These are phyloP conservation scores for Leptodontidium sp. DNA, from an alignment of 2,329 filamentous ascomycete species.

Conservation along the genomic window DNA sequence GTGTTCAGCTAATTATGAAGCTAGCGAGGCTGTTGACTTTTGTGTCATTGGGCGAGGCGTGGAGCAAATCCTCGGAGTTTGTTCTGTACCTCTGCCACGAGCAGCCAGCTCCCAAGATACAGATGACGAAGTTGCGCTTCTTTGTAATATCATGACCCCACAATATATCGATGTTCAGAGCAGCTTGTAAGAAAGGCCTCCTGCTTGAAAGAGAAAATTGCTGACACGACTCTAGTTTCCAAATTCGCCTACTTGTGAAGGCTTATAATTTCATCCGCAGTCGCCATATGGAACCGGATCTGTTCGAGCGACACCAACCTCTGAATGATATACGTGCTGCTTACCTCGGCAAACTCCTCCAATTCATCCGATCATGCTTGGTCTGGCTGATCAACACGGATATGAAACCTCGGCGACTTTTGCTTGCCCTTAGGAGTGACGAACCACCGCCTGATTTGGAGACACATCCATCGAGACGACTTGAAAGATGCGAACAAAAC, in stretches of 20 bases:
- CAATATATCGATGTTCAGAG: conserved; percentile 35
- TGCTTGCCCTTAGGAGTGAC: conserved; percentile 28
- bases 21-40: conserved; percentile 32
- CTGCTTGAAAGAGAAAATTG: too few relatives aligned
- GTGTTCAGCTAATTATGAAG: conserved; percentile 32
- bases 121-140: conserved; percentile 24
- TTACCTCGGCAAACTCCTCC: conserved; percentile 25
- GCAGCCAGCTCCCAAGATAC: background rate
- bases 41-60: conserved; percentile 34
- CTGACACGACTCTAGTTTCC: conserved; percentile 28
- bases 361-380: conserved; percentile 22
- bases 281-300: conserved; percentile 29
- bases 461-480: conserved; percentile 25
- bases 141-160: conserved; percentile 32
- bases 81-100: conserved; percentile 23
- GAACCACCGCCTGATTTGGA: conserved; percentile 11
- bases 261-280: conserved; percentile 29
- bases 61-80: conserved; percentile 36
- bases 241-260: conserved; percentile 35
- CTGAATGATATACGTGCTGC: conserved; percentile 26
- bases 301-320: conserved; percentile 25
- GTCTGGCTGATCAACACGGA: conserved; percentile 34
- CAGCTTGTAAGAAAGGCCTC: conserved; percentile 28
- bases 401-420: conserved; percentile 27
- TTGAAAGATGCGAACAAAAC: conserved; percentile 27